phyloP scores from a whole-genome alignment of 495 filamentous ascomycete species.

The Xylaria flabelliformis region DNA sequence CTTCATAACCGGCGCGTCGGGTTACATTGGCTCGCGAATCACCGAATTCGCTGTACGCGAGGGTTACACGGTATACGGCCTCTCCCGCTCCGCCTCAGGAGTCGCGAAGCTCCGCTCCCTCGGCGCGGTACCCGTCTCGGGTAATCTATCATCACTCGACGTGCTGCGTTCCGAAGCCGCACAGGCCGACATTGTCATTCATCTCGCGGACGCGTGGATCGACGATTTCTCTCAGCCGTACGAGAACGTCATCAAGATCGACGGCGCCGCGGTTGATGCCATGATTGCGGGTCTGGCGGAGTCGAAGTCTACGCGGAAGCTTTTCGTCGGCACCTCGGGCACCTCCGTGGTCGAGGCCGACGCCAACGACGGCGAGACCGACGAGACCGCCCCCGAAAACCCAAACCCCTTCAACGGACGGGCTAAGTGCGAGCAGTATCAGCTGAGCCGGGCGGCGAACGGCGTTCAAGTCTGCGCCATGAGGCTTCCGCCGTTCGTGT shows the following conservation, averaged over 20 bases:
- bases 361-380: constrained; percentile 43
- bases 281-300: constrained; percentile 42
- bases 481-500: constrained; percentile 49
- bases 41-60: constrained; percentile 41
- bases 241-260: constrained; percentile 33
- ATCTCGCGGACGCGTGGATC: constrained; percentile 42
- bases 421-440: constrained; percentile 33
- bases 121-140: constrained; percentile 46
- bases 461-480: constrained; percentile 45
- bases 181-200: constrained; percentile 47
- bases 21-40: constrained; percentile 49
- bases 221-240: constrained; percentile 32
- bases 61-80: constrained; percentile 46
- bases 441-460: constrained; percentile 17
- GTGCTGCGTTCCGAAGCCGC: constrained; percentile 42
- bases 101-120: constrained; percentile 42
- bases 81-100: constrained; percentile 43
- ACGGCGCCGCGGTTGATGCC: constrained; percentile 44
- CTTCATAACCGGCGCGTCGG: constrained; percentile 54
- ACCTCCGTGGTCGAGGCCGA: constrained; percentile 40
- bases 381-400: constrained; percentile 39
- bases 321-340: constrained; percentile 46
- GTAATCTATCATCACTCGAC: constrained; percentile 43
- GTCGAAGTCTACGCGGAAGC: constrained; percentile 33
- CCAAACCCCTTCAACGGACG: constrained; percentile 38